A percentile compares a stretch with the other conserved stretches of the same genome.
Evolutionary conservation across 352 stramenopile species (phyloP).

Genomic region (Peronospora farinosa): DNA sequence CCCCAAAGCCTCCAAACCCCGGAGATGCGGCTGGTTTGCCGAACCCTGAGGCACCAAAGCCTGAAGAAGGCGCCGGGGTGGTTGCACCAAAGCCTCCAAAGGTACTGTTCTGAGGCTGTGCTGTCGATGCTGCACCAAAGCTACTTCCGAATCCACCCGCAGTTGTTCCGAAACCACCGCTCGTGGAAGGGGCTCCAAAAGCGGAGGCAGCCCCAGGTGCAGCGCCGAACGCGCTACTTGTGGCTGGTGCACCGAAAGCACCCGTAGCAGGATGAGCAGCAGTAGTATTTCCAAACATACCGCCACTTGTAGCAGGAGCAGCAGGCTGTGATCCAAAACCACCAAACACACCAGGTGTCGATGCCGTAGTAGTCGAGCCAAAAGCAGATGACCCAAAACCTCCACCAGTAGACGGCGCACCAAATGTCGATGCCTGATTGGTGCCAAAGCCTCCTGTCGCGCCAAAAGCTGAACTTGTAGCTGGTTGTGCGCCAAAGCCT

Average conservation of each 20-base stretch:
- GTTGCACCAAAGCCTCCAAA: conserved; percentile 53
- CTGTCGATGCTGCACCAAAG: conserved; percentile 41
- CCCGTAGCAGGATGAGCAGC: conserved; percentile 15
- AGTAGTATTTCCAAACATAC: conserved; percentile 35
- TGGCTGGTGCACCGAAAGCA: conserved; percentile 36
- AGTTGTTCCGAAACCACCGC: conserved; percentile 36
- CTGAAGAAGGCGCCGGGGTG: conserved; percentile 26
- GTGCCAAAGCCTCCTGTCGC: conserved; percentile 31
- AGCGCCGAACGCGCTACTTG: conserved; percentile 40
- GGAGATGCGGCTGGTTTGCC: conserved; percentile 35
- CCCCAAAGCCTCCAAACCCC: conserved; percentile 37
- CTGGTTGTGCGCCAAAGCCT: conserved; percentile 28
- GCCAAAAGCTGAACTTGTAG: conserved; percentile 40
- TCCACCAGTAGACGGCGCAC: conserved; percentile 25
- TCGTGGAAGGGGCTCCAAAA: conserved; percentile 33
- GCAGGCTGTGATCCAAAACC: conserved; percentile 48
- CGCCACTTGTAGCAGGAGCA: conserved; percentile 22
- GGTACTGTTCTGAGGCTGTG: conserved; percentile 31
- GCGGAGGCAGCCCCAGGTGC: conserved; percentile 26
- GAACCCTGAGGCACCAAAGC: conserved; percentile 42
- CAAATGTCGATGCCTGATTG: conserved; percentile 33
- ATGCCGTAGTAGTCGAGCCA: conserved; percentile 21
- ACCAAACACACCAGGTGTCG: conserved; percentile 33
- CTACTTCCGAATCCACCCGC: conserved; percentile 41
- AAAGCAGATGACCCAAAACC: conserved; percentile 37